phyloP scores from a whole-genome alignment of 2,329 filamentous ascomycete genomes.

The Zymoseptoria brevis region DNA sequence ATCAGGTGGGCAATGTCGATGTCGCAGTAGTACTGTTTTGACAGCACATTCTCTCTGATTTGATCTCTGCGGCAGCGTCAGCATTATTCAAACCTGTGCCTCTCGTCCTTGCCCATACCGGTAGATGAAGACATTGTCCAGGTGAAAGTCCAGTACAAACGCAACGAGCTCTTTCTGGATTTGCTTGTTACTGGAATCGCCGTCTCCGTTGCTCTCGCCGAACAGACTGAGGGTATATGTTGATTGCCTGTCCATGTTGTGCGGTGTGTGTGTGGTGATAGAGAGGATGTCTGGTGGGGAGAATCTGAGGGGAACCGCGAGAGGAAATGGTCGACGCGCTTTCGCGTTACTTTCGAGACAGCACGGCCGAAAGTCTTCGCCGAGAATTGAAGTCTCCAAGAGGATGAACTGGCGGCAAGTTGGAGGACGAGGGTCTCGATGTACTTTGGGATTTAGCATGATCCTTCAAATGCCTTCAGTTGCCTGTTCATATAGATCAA shows the following conservation, averaged over 20 bases:
- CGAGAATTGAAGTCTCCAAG: neutral
- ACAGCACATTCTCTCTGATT: slow-evolving; percentile 84
- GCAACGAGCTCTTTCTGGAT: slow-evolving; percentile 74
- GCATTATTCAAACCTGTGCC: slow-evolving; percentile 6
- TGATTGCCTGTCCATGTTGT: slow-evolving; percentile 73
- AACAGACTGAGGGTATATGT: slow-evolving; percentile 80
- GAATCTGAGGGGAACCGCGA: neutral
- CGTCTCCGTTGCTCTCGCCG: slow-evolving; percentile 32
- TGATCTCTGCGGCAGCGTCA: slow-evolving; percentile 62
- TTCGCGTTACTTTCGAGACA: neutral
- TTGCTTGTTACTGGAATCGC: slow-evolving; percentile 37
- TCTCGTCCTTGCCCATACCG: slow-evolving; percentile 47
- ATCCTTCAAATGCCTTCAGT: neutral
- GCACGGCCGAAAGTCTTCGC: neutral
- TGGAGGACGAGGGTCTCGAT: no score
- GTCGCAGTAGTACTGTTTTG: slow-evolving; percentile 93
- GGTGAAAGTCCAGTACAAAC: slow-evolving; percentile 87
- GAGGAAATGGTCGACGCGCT: neutral
- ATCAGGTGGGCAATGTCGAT: slow-evolving; percentile 93
- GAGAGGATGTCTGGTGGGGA: slow-evolving; percentile 1
- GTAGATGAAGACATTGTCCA: slow-evolving; percentile 94
- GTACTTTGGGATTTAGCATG: neutral
- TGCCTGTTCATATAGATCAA: no score
- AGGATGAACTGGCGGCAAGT: neutral
- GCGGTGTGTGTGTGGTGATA: slow-evolving; percentile 3